Evolutionary conservation across 441 rosid genomes (phyloP), one percentile per base, ranked within the genome.

Genomic region (Daphne laureola): DNA sequence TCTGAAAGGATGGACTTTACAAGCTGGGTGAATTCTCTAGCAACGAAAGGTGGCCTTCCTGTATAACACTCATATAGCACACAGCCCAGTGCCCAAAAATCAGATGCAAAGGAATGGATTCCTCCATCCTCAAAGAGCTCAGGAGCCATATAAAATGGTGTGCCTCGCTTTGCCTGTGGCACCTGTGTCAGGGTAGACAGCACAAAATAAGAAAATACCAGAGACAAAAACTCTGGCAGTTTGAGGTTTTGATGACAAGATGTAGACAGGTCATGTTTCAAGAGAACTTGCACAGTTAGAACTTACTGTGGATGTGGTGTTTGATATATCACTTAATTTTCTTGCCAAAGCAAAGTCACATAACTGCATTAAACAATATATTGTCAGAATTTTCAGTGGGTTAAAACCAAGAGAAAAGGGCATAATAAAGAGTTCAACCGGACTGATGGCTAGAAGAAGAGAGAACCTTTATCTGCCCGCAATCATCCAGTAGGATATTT

Each of bases 91-190:
- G 97, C 97, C 99, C 99, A 93, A 35, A 93, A 72, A 72, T 93
- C 99, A 59, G 97, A 93, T 58, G 99, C 97, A 79, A 74, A 93
- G 26, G 97, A 93, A 78, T 85, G 99, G 51, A 85, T 82, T 21
- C 96, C 96, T 61, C 95, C 99, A 23, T 93, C 99, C 72, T 93
- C 99, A 74, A 83, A 93, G 18, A 93, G 81, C 67, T 93, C 97
- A 49, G 99, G 99, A 69, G 99, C 97, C 99, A 93, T 93, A 66
- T 93, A 93, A 67, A 78, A 78, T 4, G 99, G 99, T 21, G 99
- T 90, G 53, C 99, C 99, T 27, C 97, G 93, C 79, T 90, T 93
- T 62, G 95, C 93, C 81, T 81, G 96, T 14, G 77, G 82, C 73
- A 85, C 65, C 81, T 83, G 52, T 46, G 54, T 66, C 31, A 55